Conservation (phyloP, 2,329 filamentous ascomycete genomes). For the Talaromyces funiculosus region DNA sequence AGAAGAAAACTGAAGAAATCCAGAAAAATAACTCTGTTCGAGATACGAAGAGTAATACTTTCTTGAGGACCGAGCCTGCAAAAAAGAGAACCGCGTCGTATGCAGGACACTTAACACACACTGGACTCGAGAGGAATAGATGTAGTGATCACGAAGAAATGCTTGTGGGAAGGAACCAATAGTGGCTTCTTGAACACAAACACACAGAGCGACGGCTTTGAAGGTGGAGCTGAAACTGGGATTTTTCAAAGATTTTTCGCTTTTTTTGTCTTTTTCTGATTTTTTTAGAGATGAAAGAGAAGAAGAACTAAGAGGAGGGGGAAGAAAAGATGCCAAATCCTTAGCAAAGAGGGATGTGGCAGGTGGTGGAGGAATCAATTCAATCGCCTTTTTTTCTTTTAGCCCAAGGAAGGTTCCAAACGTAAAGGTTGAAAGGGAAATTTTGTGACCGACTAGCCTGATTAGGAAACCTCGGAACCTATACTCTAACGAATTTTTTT, state of each 20-base stretch:
- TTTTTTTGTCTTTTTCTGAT: slow-evolving; percentile 33
- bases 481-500: slow-evolving; percentile 8
- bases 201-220: slow-evolving; percentile 24
- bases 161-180: slow-evolving; percentile 15
- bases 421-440: slow-evolving; percentile 23
- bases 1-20: slow-evolving; percentile 5
- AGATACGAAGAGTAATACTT: neutral
- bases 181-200: slow-evolving; percentile 20
- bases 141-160: slow-evolving; percentile 17
- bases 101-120: neutral
- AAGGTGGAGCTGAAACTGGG: slow-evolving; percentile 4
- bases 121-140: slow-evolving; percentile 1
- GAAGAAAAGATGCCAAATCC: slow-evolving; percentile 18
- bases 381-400: slow-evolving; percentile 21
- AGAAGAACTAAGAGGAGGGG: slow-evolving; percentile 21
- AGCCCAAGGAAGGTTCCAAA: slow-evolving; percentile 23
- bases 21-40: neutral
- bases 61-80: slow-evolving; percentile 1
- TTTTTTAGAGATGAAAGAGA: slow-evolving; percentile 25
- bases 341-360: slow-evolving; percentile 18
- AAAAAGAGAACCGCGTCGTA: slow-evolving; percentile 4
- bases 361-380: slow-evolving; percentile 15
- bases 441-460: slow-evolving; percentile 16
- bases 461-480: slow-evolving; percentile 7
- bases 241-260: slow-evolving; percentile 32